Evolutionary conservation across 2,329 filamentous ascomycete genomes (phyloP).

Genomic region (Diaporthe ilicicola): DNA sequence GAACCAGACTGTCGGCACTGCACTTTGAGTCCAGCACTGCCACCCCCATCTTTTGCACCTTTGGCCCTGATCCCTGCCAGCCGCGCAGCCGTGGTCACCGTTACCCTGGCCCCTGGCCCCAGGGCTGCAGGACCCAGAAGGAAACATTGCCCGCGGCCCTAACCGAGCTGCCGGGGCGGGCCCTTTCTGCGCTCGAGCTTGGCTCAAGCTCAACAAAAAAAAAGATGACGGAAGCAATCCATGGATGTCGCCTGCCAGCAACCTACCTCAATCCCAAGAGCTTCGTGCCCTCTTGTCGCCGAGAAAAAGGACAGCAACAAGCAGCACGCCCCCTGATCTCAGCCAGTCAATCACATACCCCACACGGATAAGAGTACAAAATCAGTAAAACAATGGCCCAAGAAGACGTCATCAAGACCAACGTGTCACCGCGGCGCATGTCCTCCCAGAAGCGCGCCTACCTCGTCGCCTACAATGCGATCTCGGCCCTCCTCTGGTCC

Average conservation of each 20-base stretch:
- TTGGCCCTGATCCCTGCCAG: slow-evolving; percentile 26
- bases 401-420: slow-evolving; percentile 36
- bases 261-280: not conserved
- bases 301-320: not conserved
- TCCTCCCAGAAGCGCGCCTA: slow-evolving; percentile 39
- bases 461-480: slow-evolving; percentile 32
- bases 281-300: not conserved
- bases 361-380: no score
- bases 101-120: not conserved
- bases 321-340: not conserved
- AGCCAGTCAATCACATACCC: not conserved
- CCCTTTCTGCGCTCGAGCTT: not conserved
- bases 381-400: slow-evolving; percentile 36
- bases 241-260: no score
- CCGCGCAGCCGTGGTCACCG: not conserved
- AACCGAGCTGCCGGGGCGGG: slow-evolving; percentile 2
- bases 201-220: slow-evolving; percentile 25
- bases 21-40: slow-evolving; percentile 26
- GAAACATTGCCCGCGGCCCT: not conserved
- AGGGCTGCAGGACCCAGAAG: not conserved
- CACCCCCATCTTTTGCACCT: slow-evolving; percentile 28
- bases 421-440: slow-evolving; percentile 36
- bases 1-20: slow-evolving; percentile 13
- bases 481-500: slow-evolving; percentile 70
- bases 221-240: no score